phyloP scores from a whole-genome alignment of 306 rosid species.

The Glycine soja region DNA sequence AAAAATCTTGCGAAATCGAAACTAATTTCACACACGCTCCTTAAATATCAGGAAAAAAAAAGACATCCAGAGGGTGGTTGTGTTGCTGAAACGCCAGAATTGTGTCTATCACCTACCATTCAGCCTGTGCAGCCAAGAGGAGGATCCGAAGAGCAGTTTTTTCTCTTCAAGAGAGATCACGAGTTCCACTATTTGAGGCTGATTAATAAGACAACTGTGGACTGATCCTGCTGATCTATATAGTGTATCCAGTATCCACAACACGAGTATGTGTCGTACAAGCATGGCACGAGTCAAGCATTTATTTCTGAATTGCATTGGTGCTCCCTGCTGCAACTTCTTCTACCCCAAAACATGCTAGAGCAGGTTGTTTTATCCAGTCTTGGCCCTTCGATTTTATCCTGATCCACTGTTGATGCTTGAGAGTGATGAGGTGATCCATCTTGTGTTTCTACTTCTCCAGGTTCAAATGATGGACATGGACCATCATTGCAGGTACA shows the following conservation, averaged over 20 bases:
- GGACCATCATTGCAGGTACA: conserved; percentile 92
- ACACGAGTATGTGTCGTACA: conserved; percentile 32
- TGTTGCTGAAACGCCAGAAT: conserved; percentile 42
- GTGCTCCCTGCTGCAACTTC: conserved; percentile 97
- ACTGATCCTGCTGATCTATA: conserved; percentile 29
- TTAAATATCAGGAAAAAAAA: conserved; percentile 40
- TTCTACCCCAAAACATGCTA: conserved; percentile 94
- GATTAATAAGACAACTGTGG: conserved; percentile 26
- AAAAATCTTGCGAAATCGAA: conserved; percentile 36
- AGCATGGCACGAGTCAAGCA: conserved; percentile 56
- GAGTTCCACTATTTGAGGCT: conserved; percentile 21
- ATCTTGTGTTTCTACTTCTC: conserved; percentile 64
- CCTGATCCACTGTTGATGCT: conserved; percentile 61
- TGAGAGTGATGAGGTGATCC: conserved; percentile 67
- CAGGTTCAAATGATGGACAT: conserved; percentile 80
- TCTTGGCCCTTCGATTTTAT: conserved; percentile 80
- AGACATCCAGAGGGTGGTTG: conserved; percentile 46
- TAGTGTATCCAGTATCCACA: conserved; percentile 40
- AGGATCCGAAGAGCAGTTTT: conserved; percentile 40
- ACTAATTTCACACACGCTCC: conserved; percentile 47
- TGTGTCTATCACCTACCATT: conserved; percentile 47
- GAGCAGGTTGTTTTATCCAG: conserved; percentile 87
- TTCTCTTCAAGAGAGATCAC: conserved; percentile 30
- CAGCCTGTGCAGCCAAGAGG: conserved; percentile 53
- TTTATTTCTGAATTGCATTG: conserved; percentile 97